Evolutionary conservation across 371 early-diverging fungal species (phyloP), one percentile per base, ranked within the genome.

Genomic region (Circinella umbellata): DNA sequence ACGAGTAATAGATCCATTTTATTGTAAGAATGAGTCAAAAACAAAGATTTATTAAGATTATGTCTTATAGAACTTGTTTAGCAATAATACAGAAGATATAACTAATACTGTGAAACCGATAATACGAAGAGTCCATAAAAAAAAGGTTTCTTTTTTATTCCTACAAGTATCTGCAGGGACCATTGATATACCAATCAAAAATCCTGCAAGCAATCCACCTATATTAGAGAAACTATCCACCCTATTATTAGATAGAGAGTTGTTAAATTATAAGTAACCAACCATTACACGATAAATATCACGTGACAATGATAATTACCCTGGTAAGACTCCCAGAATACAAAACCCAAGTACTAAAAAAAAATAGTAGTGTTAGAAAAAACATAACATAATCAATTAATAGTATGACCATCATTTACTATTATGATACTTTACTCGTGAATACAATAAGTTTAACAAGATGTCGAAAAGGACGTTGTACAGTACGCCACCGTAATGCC

Each of bases 321-420:
- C 84, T 2, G 95, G 93, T 34, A 93, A 75, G 57, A 90, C 78
- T 4, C 94, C 93, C 34, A 95, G 69, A 8, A 82, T 73, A 70
- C 93, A 85, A 86, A 64, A 53, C 37, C 65, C 65, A n/a, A 64
- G 53, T 18, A 35, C 65, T 64, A 18, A n/a, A n/a, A n/a, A n/a
- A n/a, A n/a, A 9, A 53, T n/a, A 38, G 2, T 35, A n/a, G 27
- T 27, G 38, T 35, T 20, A 51, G 15, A 51, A 51, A n/a, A 51
- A 8, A 18, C 7, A 38, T 11, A 17, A 18, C 4, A 55, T 34
- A 8, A 9, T 35, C 10, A 53, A 66, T 37, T 7, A 15, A 55
- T 9, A 42, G 9, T 6, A 42, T 9, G 6, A 42, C 3, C 6
- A 42, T 42, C 3, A 11, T 6, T 42, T 42, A 9, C 11, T 11